Evolutionary conservation across 106 monocot species (phyloP).

Genomic region (Triglochin maritima): DNA sequence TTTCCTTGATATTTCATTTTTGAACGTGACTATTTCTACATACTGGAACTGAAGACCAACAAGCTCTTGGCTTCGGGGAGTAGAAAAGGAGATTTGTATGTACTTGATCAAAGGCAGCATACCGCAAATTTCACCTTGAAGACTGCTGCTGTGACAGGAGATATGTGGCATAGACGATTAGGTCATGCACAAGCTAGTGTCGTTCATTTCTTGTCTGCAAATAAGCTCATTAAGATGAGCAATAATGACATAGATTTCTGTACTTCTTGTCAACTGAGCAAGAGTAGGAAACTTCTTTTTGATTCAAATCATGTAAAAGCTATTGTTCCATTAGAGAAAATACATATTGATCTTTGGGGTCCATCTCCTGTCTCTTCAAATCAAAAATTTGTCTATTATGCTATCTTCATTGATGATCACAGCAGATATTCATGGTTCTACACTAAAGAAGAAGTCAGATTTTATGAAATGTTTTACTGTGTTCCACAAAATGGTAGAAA

Average conservation of each 20-base stretch:
- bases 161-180: neutral
- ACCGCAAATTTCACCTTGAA: neutral
- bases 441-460: neutral
- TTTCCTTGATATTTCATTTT: neutral
- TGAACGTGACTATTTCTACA: neutral
- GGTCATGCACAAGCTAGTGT: neutral
- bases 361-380: neutral
- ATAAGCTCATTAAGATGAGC: no score
- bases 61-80: neutral
- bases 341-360: conserved; percentile 7
- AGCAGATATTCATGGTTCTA: conserved; percentile 2
- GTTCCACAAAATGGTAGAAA: conserved; percentile 2
- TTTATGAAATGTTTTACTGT: neutral
- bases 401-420: conserved; percentile 1
- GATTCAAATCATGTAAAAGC: neutral
- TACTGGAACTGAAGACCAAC: neutral
- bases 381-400: conserved; percentile 5
- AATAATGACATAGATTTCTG: neutral
- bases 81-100: neutral
- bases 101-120: neutral
- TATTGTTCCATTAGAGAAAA: neutral
- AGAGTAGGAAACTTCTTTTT: neutral
- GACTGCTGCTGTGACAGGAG: no score
- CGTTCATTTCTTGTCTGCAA: neutral
- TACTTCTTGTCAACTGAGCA: neutral